Base-by-base conservation (phyloP, 805 yeast species). In the Wickerhamomyces tratensis region DNA sequence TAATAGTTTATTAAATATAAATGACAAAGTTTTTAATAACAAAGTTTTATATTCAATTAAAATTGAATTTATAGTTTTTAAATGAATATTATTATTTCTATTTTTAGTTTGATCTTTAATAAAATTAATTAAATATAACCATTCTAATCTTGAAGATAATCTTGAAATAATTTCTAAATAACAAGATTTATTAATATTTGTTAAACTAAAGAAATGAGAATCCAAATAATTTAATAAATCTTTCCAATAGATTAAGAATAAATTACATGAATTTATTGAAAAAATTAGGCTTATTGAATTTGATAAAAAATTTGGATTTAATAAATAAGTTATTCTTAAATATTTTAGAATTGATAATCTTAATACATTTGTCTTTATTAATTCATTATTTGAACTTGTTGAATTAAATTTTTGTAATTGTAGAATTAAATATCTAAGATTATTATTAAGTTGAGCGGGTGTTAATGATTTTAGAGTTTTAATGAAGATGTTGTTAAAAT, bases 81-180 rank as follows among this genome's bases (percentile, higher is more conserved):
- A 20, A 20, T 20, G 20, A 20, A 20, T 20, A 20, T 20, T 20
- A 20, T 20, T 27, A 10, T 2, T 7, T 27, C 10, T 27, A 27
- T 27, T 27, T 27, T 27, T 27, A 7, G 7, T 27, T 7, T 7
- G 30, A 8, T 10, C 10, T 10, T 27, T 27, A 7, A 27, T 27
- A 10, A 27, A 4, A 10, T 27, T 2, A 8, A 27, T 27, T 27
- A 27, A 27, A 8, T 8, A 8, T 2, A 35, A 27, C 48, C 51
- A 48, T 29, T 49, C 53, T 33, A 40, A 42, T 33, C 53, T 46
- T 3, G 63, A 46, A 43, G 59, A 47, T 14, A 64, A 46, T 39
- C 63, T 52, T 40, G 64, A 59, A 12, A 64, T 49, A 36, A 61
- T 54, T 41, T 64, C 68, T 34, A 64, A 39, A 6, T 55, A 46